phyloP scores from a whole-genome alignment of 768 basidiomycete genomes.

The Cyathus striatus region DNA sequence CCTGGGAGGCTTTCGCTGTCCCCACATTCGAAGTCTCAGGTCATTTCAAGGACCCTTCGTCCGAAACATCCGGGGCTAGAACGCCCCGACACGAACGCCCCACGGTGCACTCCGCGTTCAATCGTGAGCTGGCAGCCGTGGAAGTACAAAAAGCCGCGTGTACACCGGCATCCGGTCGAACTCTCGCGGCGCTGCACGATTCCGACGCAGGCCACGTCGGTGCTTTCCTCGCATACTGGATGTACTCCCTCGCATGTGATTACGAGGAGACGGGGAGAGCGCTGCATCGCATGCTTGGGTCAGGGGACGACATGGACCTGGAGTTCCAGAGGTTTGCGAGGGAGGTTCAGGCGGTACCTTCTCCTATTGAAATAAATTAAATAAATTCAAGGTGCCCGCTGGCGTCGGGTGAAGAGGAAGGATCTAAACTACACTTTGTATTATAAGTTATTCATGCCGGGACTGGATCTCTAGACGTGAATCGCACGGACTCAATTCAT shows the following conservation, averaged over 20 bases:
- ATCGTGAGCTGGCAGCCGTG: constrained; percentile 22
- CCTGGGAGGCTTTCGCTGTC: constrained; percentile 38
- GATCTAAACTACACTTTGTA: too few relatives aligned
- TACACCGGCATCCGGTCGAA: constrained; percentile 27
- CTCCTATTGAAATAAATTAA: background rate
- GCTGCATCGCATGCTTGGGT: constrained; percentile 17
- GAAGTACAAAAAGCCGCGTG: constrained; percentile 17
- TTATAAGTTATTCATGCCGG: too few relatives aligned
- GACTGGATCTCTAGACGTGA: too few relatives aligned
- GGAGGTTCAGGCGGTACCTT: constrained; percentile 1
- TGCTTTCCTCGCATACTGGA: constrained; percentile 36
- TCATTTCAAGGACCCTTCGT: constrained; percentile 24
- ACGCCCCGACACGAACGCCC: constrained; percentile 16
- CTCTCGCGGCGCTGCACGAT: constrained; percentile 33
- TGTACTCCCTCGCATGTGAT: constrained; percentile 37
- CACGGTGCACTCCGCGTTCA: constrained; percentile 23
- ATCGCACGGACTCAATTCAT: too few relatives aligned
- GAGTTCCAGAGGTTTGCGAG: constrained; percentile 15
- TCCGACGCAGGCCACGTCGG: constrained; percentile 36
- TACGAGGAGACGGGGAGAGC: constrained; percentile 36
- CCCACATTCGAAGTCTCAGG: constrained; percentile 37
- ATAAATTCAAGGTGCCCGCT: too few relatives aligned
- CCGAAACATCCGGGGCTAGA: constrained; percentile 10
- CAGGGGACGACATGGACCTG: constrained; percentile 14
- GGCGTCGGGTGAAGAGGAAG: too few relatives aligned